These are phyloP conservation scores for Epichloe baconii DNA, from an alignment of 2,329 filamentous ascomycete species.

Conservation along the genomic window DNA sequence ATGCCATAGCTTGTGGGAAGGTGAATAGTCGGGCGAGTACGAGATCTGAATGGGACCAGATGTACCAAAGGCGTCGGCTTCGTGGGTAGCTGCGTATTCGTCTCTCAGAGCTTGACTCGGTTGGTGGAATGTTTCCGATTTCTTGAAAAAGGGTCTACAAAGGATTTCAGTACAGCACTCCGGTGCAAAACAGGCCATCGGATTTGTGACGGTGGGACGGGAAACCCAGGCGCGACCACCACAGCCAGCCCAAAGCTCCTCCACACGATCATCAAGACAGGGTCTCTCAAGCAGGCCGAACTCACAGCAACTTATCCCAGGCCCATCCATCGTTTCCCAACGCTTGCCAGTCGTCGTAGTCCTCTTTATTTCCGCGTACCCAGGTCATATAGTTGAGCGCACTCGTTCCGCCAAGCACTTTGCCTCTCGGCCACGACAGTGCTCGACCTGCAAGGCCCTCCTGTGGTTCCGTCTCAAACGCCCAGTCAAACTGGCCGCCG, in stretches of 20 bases:
- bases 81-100: slow-evolving; percentile 25
- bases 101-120: slow-evolving; percentile 20
- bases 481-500: slow-evolving; percentile 27
- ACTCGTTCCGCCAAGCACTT: slow-evolving; percentile 48
- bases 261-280: no score
- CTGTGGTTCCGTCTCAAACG: slow-evolving; percentile 27
- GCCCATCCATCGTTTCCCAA: slow-evolving; percentile 47
- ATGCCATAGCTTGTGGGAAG: slow-evolving; percentile 33
- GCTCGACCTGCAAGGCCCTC: slow-evolving; percentile 23
- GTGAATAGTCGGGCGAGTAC: slow-evolving; percentile 26
- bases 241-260: neutral
- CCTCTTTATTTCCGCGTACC: slow-evolving; percentile 31
- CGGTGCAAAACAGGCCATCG: no score
- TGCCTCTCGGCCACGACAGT: slow-evolving; percentile 29
- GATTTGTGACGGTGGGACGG: no score
- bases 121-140: slow-evolving; percentile 33
- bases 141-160: slow-evolving; percentile 35
- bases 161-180: no score
- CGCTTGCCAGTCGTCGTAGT: slow-evolving; percentile 43
- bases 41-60: slow-evolving; percentile 35
- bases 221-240: no score
- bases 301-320: slow-evolving; percentile 30
- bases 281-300: neutral
- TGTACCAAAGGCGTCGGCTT: slow-evolving; percentile 27
- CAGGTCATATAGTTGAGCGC: slow-evolving; percentile 47